Evolutionary conservation across 371 early-diverging fungal species (phyloP), one percentile per base, ranked within the genome.

Genomic region (Haplosporangium sp.): DNA sequence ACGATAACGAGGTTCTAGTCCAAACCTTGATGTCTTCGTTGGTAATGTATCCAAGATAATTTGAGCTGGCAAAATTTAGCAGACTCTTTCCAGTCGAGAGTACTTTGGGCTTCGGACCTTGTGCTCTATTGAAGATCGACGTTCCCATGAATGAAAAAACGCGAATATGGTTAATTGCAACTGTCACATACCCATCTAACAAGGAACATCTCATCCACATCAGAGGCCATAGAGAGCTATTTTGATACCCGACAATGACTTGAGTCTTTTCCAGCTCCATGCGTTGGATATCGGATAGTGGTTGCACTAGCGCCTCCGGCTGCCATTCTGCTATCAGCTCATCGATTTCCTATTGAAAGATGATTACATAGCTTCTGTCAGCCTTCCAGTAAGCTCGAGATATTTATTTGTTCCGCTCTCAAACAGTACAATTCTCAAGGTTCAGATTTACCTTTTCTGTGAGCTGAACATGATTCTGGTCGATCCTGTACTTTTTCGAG

Each of bases 321-420:
- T 92, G 91, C 99, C 99, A 99, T 73, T 97, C 98, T 47, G 94
- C 92, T 14, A 95, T 91, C 20, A 98, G 89, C 65, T 98, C 98
- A 81, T 98, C 94, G 54, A 96, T 88, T 83, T 97, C 98, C 94
- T 93, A 76, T 29, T 29, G 29, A 29, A 29, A 29, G 29, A 29
- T 2, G 4, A 29, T 29, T 4, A 2, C 29, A 29, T 29, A 29
- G 4, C 29, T 29, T 29, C 29, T 29, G 29, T 29, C 29, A 29
- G 29, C 29, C 29, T 2, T 29, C 29, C 29, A 29, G 29, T 29
- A 29, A 29, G 29, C 2, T 29, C 29, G 29, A 29, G 1, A 29
- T 29, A 29, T 29, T 29, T 29, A 29, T 29, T 29, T 29, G 4
- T 29, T 4, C 29, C 29, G 29, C 29, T 4, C 29, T 29, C 29